A percentile compares a stretch with the other conserved stretches of the same genome.
Evolutionary conservation across 441 rosid genomes (phyloP).

Genomic region (Aleurites moluccanus): DNA sequence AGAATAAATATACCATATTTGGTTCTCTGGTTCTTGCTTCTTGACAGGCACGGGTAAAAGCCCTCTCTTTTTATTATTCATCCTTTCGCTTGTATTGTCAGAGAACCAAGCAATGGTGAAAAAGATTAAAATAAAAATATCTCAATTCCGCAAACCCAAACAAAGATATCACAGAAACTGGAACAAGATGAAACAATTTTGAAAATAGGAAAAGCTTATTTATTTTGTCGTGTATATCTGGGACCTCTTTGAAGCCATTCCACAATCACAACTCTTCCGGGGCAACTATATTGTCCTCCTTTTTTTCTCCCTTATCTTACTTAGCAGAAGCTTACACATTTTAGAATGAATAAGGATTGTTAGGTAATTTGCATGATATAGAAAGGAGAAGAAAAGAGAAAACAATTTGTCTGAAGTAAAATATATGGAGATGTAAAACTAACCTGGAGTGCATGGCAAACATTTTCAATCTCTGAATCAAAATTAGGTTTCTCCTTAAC

Average conservation of each 20-base stretch:
- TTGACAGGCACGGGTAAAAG: background rate
- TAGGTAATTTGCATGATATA: background rate
- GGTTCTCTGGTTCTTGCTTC: background rate
- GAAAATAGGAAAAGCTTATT: background rate
- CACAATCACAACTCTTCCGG: background rate
- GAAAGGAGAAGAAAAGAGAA: slow-evolving; percentile 1
- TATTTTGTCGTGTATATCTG: background rate
- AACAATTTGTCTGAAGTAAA: background rate
- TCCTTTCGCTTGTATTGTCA: too few species aligned
- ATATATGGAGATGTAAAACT: slow-evolving; percentile 10
- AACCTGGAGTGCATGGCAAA: slow-evolving; percentile 80
- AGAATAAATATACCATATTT: background rate
- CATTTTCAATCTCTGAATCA: slow-evolving; percentile 71
- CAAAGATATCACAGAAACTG: background rate
- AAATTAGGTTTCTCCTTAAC: slow-evolving; percentile 73
- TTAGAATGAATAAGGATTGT: background rate
- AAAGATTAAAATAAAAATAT: background rate
- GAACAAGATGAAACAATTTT: background rate
- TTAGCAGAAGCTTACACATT: background rate
- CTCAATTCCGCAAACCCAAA: background rate
- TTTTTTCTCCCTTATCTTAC: background rate
- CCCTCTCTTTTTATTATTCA: background rate
- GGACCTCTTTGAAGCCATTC: background rate
- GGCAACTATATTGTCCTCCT: background rate
- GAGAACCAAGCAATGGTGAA: too few species aligned